These are phyloP conservation scores for Pseudogymnoascus sp. DNA, from an alignment of 2,329 filamentous ascomycete genomes.

Conservation along the genomic window DNA sequence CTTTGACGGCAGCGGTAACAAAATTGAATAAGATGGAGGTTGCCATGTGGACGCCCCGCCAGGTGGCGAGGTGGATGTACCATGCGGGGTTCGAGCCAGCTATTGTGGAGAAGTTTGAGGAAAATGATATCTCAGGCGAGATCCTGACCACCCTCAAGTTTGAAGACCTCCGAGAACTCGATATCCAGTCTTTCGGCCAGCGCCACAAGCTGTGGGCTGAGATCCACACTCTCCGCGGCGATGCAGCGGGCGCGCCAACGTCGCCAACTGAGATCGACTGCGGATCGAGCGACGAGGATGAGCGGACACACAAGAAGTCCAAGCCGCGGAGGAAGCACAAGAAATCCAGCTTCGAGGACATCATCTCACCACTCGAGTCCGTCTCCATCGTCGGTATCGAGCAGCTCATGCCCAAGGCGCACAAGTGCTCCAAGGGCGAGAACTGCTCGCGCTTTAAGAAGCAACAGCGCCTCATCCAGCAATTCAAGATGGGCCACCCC, in stretches of 20 bases:
- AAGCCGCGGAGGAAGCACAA: conserved; percentile 20
- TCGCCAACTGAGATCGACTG: conserved; percentile 49
- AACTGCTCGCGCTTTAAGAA: conserved; percentile 75
- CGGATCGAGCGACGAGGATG: conserved; percentile 20
- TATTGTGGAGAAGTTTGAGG: conserved; percentile 75
- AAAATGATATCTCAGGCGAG: conserved; percentile 85
- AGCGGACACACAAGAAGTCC: conserved; percentile 17
- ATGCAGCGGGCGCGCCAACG: conserved; percentile 41
- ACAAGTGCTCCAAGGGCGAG: conserved; percentile 79
- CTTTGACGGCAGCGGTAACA: conserved; percentile 48
- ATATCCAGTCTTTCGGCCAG: conserved; percentile 74
- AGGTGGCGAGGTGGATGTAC: conserved; percentile 82
- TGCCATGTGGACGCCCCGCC: conserved; percentile 61
- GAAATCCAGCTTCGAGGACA: conserved; percentile 43
- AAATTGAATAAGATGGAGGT: conserved; percentile 53
- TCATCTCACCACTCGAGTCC: conserved; percentile 71
- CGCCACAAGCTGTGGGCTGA: conserved; percentile 73
- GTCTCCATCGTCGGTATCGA: conserved; percentile 90
- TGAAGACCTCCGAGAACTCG: conserved; percentile 75
- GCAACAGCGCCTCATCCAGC: conserved; percentile 68
- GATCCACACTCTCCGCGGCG: conserved; percentile 60
- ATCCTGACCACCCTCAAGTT: conserved; percentile 88
- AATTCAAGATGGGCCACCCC: conserved; percentile 68
- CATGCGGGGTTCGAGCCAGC: conserved; percentile 69
- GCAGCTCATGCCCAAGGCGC: conserved; percentile 75